Base-by-base conservation (phyloP, 192 early-diverging fungal species). In the Oehlia diaphana region DNA sequence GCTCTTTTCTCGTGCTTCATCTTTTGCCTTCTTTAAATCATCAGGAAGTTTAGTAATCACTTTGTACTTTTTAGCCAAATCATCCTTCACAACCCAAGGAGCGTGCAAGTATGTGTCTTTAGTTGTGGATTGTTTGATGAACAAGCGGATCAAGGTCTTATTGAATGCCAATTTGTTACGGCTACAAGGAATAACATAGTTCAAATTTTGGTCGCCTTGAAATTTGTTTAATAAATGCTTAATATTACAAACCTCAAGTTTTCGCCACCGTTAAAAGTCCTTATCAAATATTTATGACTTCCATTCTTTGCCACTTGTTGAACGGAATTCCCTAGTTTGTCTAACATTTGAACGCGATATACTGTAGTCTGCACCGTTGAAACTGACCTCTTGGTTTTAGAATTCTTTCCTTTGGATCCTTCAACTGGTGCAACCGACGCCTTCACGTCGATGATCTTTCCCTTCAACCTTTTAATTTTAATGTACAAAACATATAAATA, bases 81-180 rank as follows among this genome's bases (percentile, higher is more conserved):
- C 50, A 16, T 77, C 92, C 84, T 89, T 87, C 42, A 95, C 86
- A 12, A 91, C 64, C 90, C 92, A 93, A 12, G 93, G 93, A n/a
- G 93, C 90, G 39, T 91, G 91, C 50, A 90, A 78, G 83, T 92
- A 93, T 21, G 82, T 82, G 61, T 94, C 94, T 72, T 90, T 93
- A 7, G 83, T 83, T 5, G 86, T 87, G 64, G 85, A 88, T 63
- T 94, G 93, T 39, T 88, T 85, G 23, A 95, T 87, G 78, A 91
- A 95, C 77, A 90, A 90, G 69, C 90, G 88, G 53, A 95, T 82
- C 70, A 92, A 89, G 63, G 88, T 87, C 75, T 95, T 95, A 53
- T 92, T 91, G 77, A 93, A 89, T 2, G 87, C 82, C n/a, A 88
- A 72, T 26, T 92, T 84, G 67, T 92, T 87, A 50, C 93, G 89